These are phyloP conservation scores for Gastrodia elata DNA, from an alignment of 106 monocot species.

Conservation along the genomic window DNA sequence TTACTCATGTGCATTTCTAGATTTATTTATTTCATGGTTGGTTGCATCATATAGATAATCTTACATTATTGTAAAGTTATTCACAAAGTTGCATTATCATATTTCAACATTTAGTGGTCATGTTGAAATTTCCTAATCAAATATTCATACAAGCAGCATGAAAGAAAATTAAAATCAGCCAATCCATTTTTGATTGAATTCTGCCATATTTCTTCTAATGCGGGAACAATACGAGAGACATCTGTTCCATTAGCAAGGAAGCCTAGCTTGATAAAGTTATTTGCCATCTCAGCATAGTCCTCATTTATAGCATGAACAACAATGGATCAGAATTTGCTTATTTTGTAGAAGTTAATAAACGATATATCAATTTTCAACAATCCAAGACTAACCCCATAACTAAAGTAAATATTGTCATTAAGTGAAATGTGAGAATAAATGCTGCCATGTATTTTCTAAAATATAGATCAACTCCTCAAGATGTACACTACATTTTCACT, in stretches of 20 bases:
- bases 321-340: constrained; percentile 92
- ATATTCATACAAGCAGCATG: background rate
- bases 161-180: constrained; percentile 64
- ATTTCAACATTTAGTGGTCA: background rate
- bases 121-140: background rate
- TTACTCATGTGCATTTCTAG: too few relatives aligned
- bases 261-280: constrained; percentile 98
- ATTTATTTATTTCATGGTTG: too few relatives aligned
- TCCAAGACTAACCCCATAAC: background rate
- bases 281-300: constrained; percentile 99
- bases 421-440: too few relatives aligned
- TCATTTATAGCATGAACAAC: constrained; percentile 99
- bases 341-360: constrained; percentile 63
- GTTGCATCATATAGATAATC: too few relatives aligned
- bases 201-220: constrained; percentile 97
- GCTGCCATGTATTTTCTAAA: too few relatives aligned
- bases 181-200: constrained; percentile 88
- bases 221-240: constrained; percentile 87
- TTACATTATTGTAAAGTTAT: too few relatives aligned
- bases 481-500: too few relatives aligned
- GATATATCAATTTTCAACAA: background rate
- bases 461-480: too few relatives aligned
- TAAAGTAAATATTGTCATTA: background rate
- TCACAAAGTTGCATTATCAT: background rate
- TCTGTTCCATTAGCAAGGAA: constrained; percentile 97